Evolutionary conservation across 768 basidiomycete species (phyloP), one percentile per base, ranked within the genome.

Genomic region (Wakefieldia striispora): DNA sequence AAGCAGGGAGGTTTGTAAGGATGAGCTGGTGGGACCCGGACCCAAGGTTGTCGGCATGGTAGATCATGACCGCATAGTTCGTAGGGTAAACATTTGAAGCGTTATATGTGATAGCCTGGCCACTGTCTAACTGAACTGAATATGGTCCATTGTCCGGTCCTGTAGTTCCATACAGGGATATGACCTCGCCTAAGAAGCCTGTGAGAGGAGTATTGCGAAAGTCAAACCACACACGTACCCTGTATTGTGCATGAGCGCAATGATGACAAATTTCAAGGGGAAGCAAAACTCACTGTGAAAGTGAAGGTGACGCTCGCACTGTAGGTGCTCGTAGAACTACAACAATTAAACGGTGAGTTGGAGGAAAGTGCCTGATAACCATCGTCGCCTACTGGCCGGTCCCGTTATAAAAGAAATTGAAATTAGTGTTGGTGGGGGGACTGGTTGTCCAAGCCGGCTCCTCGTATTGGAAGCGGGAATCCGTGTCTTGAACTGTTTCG

Each of bases 91-190:
- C 31, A 6, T 27, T 56, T 16, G 62, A 43, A 29, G 58, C 61
- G 24, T 62, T 61, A 24, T 65, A 66, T 0, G 42, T 31, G 17
- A 37, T n/a, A 2, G 55, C 16, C 12, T 54, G 34, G 6, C 66
- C 65, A n/a, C 61, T 64, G 34, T 76, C 74, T 37, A 77, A 29
- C 40, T 71, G 64, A 20, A 64, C 67, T 0, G 62, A 60, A 47
- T 73, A 77, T 1, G 61, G 62, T 26, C 72, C 65, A 36, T 65
- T 66, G 3, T 51, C 46, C 5, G 72, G 70, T 4, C 73, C 68
- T 1, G 74, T 67, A 17, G 75, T 70, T 12, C 78, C 76, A 37
- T 70, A 78, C 9, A 80, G 49, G 5, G 71, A 72, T 8, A 80
- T 64, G 8, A 68, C 72, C 40, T 74, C 73, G 36, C 74, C 78